phyloP scores from a whole-genome alignment of 257 asterid genomes.

The Salvia splendens region DNA sequence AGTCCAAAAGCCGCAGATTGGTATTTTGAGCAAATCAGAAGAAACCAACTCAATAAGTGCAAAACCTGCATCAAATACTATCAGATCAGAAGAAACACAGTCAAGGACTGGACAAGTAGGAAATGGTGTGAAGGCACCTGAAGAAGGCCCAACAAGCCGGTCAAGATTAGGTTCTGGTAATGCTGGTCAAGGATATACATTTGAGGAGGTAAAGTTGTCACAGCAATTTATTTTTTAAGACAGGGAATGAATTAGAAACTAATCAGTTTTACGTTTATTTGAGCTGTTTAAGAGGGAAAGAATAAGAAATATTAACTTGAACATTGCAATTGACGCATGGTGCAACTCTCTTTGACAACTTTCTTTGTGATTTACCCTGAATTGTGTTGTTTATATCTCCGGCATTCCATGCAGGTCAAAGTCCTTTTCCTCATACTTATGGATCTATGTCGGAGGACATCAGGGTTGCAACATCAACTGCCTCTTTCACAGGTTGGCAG shows the following conservation, averaged over 20 bases:
- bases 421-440: slow-evolving; percentile 95
- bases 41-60: slow-evolving; percentile 61
- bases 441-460: slow-evolving; percentile 97
- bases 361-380: neutral
- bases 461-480: slow-evolving; percentile 76
- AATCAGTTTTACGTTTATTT: no score
- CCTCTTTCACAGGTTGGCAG: slow-evolving; percentile 99
- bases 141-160: slow-evolving; percentile 85
- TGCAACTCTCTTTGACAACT: no score
- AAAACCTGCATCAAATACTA: slow-evolving; percentile 52
- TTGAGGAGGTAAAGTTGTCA: slow-evolving; percentile 72
- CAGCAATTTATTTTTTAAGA: neutral
- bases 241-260: neutral
- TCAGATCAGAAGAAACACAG: slow-evolving; percentile 67
- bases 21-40: slow-evolving; percentile 65
- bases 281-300: no score
- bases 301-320: no score
- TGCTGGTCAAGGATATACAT: slow-evolving; percentile 99
- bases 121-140: slow-evolving; percentile 71
- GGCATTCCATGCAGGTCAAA: slow-evolving; percentile 68
- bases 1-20: slow-evolving; percentile 66
- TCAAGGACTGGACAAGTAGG: slow-evolving; percentile 61
- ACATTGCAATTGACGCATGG: no score
- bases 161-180: slow-evolving; percentile 95
- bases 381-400: slow-evolving; percentile 10